Evolutionary conservation across 495 filamentous ascomycete genomes (phyloP), one percentile per base, ranked within the genome.

Genomic region (Lasiosphaeria ovina): DNA sequence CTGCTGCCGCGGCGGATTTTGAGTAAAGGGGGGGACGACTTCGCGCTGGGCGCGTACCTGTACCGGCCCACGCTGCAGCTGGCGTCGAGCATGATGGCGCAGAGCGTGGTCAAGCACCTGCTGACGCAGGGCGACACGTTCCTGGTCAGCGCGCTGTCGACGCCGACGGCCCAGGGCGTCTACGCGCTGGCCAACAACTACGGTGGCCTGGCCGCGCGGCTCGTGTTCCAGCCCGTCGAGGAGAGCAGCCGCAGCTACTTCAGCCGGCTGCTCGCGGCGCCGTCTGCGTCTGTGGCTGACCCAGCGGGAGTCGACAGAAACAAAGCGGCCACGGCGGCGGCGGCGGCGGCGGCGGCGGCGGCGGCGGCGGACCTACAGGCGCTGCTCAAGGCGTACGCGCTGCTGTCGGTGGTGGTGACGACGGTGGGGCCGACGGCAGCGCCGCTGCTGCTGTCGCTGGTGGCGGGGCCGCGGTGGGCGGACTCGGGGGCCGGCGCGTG

Each of bases 171-270:
- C 10, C 93, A 98, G 75, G 94, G 94, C n/a, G 86, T 91, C 16
- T 99, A 98, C 73, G 89, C 92, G 0, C 80, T 99, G 3, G 94
- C 93, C 35, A 87, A 89, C 54, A 97, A 97, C 69, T 99, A 99
- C 77, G 94, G 95, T 45, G 89, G 91, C 7, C 83, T 99, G 3
- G 73, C 95, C 54, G 94, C 95, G 3, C 87, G 94, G 11, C 84
- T 97, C 58, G 74, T 99, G 57, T 94, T 99, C 72, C 94, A 97
- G 66, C 94, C 94, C 9, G 84, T 98, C 65, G 94, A 99, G 68
- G 95, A 98, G 72, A 91, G 87, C 64, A 89, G 87, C 61, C 87
- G 95, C 31, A 90, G 87, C 63, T 83, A 96, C 60, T 97, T 98
- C 69, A 89, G 89, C 38, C 87, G 87, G 52, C 80, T 97, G 6